A percentile compares a stretch with the other conserved stretches of the same genome.
Conservation (phyloP, 148 eudicot genomes). For the Rhododendron kiyosumense region DNA sequence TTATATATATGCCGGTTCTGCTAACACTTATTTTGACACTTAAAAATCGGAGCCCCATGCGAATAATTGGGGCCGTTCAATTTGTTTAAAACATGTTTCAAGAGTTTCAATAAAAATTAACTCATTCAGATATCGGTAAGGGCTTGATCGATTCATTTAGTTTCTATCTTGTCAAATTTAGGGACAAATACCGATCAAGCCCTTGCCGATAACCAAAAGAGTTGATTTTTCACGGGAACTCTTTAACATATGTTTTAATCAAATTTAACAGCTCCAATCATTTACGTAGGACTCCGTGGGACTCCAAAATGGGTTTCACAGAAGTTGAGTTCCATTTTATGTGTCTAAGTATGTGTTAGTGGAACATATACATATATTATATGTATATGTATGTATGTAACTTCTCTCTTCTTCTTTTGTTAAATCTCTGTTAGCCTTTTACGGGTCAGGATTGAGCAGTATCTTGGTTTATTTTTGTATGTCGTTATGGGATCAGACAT, state of each 20-base stretch:
- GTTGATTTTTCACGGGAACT: neutral
- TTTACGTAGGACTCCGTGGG: neutral
- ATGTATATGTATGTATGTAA: too few relatives aligned
- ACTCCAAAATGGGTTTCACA: neutral
- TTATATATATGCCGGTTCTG: neutral
- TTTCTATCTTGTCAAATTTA: neutral
- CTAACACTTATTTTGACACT: neutral
- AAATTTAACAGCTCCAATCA: neutral
- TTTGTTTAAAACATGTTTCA: neutral
- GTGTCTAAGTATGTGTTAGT: neutral
- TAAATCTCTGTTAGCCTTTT: neutral
- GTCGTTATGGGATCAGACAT: neutral
- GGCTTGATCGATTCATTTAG: neutral
- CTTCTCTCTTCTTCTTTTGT: too few relatives aligned
- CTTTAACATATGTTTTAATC: neutral
- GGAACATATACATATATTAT: too few relatives aligned
- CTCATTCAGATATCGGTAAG: neutral
- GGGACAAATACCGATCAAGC: neutral
- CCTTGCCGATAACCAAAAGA: neutral
- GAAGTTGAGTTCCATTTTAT: neutral
- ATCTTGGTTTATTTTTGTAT: neutral
- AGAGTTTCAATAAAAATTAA: neutral
- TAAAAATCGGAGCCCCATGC: neutral
- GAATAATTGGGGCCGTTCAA: too few relatives aligned
- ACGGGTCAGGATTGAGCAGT: neutral